These are phyloP conservation scores for Staphylotrichum longicolle DNA, from an alignment of 495 filamentous ascomycete species.

Conservation along the genomic window DNA sequence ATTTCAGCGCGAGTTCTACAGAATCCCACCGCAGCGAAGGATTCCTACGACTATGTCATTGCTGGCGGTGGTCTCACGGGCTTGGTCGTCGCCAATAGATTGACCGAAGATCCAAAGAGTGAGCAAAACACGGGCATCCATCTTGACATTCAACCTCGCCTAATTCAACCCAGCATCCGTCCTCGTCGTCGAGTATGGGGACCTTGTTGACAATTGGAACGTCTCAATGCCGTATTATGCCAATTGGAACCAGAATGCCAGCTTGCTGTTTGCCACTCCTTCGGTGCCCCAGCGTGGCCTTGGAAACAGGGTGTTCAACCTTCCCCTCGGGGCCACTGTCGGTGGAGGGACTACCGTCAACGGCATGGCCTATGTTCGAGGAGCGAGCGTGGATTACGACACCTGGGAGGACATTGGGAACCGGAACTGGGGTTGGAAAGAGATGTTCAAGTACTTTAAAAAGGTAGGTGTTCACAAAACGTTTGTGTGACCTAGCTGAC, in stretches of 20 bases:
- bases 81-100: constrained; percentile 45
- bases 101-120: constrained; percentile 34
- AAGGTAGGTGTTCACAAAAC: too few relatives aligned
- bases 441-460: constrained; percentile 41
- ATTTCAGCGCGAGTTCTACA: too few relatives aligned
- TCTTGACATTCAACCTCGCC: too few relatives aligned
- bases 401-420: constrained; percentile 58
- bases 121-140: constrained; percentile 3
- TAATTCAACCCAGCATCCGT: constrained; percentile 36
- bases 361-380: constrained; percentile 46
- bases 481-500: too few relatives aligned
- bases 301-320: constrained; percentile 20
- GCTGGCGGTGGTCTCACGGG: constrained; percentile 56
- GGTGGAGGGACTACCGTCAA: constrained; percentile 44
- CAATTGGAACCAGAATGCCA: constrained; percentile 3
- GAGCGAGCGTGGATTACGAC: constrained; percentile 56
- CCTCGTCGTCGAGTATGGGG: constrained; percentile 45
- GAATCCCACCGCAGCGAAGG: too few relatives aligned
- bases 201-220: constrained; percentile 30
- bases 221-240: constrained; percentile 23
- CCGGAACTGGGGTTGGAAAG: constrained; percentile 58
- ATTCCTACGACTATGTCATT: constrained; percentile 47
- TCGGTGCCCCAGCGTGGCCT: constrained; percentile 21
- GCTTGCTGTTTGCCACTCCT: constrained; percentile 26
- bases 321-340: constrained; percentile 31